Percentiles rank a stretch among this genome's conserved stretches.
Conservation (phyloP, 371 early-diverging fungal genomes). For the Mucor irregularis region DNA sequence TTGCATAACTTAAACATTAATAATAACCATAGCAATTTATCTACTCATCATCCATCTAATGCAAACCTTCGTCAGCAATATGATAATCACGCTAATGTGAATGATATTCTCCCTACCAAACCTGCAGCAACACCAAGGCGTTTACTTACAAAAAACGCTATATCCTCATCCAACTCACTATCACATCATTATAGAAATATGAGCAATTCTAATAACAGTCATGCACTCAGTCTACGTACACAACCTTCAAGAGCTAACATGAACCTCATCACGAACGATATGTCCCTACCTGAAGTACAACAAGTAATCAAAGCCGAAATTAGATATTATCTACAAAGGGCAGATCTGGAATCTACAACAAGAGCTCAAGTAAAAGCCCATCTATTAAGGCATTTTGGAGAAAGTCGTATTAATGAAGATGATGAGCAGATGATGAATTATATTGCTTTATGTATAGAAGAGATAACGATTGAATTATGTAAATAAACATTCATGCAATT, state of each 20-base stretch:
- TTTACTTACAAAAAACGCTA: neutral
- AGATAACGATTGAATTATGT: neutral
- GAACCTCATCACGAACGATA: conserved; percentile 5
- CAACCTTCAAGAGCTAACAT: conserved; percentile 3
- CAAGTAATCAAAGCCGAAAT: conserved; percentile 22
- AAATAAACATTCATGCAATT: neutral
- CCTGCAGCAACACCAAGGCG: too few relatives aligned
- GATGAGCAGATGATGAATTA: conserved; percentile 2
- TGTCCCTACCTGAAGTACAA: neutral
- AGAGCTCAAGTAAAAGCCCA: conserved; percentile 41
- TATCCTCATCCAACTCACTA: conserved; percentile 10
- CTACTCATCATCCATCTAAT: neutral
- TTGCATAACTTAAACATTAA: conserved; percentile 25
- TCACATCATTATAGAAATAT: conserved; percentile 8
- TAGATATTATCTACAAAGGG: conserved; percentile 23
- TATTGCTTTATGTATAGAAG: conserved; percentile 4
- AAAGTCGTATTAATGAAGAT: conserved; percentile 27
- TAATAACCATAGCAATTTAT: neutral
- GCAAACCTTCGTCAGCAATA: conserved; percentile 7
- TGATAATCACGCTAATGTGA: neutral
- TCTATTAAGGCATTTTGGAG: conserved; percentile 22
- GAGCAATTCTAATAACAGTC: neutral
- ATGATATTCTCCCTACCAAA: too few relatives aligned
- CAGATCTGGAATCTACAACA: conserved; percentile 34
- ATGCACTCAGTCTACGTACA: neutral